Evolutionary conservation across 176 grass and related monocot genomes (phyloP).

Genomic region (Avena eriantha): DNA sequence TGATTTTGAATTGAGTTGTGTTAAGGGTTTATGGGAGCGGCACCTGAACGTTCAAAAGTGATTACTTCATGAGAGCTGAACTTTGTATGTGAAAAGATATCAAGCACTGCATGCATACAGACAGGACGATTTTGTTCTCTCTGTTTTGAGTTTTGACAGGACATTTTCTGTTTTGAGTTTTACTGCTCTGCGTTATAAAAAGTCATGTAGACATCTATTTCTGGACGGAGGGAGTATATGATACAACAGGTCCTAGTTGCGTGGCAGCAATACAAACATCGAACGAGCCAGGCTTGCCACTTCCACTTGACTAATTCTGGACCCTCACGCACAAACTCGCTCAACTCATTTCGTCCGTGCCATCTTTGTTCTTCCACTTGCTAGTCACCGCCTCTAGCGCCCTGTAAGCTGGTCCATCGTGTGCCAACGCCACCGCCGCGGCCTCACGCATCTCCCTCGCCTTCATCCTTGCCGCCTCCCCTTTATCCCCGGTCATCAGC

Average conservation of each 20-base stretch:
- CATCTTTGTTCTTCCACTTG: conserved; percentile 10
- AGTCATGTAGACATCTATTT: no score
- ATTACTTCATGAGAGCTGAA: not conserved
- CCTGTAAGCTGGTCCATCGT: not conserved
- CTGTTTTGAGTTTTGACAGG: not conserved
- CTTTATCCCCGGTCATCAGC: conserved; percentile 49
- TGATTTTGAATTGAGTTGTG: not conserved
- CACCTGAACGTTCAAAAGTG: not conserved
- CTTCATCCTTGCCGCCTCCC: conserved; percentile 28
- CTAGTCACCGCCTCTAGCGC: not conserved
- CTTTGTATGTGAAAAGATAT: not conserved
- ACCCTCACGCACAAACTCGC: no score
- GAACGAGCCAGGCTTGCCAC: no score
- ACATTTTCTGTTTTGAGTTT: not conserved
- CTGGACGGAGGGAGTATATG: no score
- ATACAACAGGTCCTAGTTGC: no score
- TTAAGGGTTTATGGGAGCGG: not conserved
- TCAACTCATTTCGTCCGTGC: not conserved
- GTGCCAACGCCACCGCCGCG: not conserved
- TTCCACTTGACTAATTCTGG: no score
- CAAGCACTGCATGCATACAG: not conserved
- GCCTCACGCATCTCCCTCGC: not conserved
- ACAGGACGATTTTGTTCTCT: not conserved
- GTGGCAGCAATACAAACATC: no score
- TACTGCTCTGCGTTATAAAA: no score